phyloP scores from a whole-genome alignment of 176 grass and related monocot genomes.

The Oryza nivara region DNA sequence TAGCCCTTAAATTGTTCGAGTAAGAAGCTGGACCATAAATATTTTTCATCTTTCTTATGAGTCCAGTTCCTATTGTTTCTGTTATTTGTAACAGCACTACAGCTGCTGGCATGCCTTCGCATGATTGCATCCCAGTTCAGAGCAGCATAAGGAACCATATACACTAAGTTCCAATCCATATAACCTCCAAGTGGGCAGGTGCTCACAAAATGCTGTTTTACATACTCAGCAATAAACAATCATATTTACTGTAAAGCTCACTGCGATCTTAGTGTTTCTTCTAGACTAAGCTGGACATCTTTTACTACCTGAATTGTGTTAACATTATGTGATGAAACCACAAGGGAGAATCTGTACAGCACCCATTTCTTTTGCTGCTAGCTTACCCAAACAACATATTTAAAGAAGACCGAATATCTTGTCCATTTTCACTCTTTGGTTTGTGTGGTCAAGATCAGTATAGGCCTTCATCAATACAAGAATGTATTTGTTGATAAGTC shows the following conservation, averaged over 20 bases:
- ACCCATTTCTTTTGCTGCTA: not conserved
- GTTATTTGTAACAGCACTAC: conserved; percentile 6
- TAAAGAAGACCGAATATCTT: not conserved
- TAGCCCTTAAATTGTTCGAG: not conserved
- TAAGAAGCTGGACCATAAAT: not conserved
- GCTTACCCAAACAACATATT: not conserved
- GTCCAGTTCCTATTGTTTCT: not conserved
- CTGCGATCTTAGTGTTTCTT: not conserved
- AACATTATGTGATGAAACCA: not conserved
- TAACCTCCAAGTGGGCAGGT: not conserved
- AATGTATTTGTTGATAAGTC: conserved; percentile 27
- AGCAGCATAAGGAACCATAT: not conserved
- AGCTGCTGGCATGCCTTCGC: not conserved
- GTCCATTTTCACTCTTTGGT: not conserved
- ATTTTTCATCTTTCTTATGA: not conserved
- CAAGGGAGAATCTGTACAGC: not conserved
- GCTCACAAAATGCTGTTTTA: not conserved
- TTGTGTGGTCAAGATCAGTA: not conserved
- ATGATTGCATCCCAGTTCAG: not conserved
- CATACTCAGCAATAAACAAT: not conserved
- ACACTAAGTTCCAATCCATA: not conserved
- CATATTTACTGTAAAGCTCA: not conserved
- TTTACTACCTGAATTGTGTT: not conserved
- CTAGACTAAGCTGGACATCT: not conserved
- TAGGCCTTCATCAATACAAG: not conserved